Evolutionary conservation across 352 stramenopile species (phyloP).

Genomic region (Pythium myriotylum): DNA sequence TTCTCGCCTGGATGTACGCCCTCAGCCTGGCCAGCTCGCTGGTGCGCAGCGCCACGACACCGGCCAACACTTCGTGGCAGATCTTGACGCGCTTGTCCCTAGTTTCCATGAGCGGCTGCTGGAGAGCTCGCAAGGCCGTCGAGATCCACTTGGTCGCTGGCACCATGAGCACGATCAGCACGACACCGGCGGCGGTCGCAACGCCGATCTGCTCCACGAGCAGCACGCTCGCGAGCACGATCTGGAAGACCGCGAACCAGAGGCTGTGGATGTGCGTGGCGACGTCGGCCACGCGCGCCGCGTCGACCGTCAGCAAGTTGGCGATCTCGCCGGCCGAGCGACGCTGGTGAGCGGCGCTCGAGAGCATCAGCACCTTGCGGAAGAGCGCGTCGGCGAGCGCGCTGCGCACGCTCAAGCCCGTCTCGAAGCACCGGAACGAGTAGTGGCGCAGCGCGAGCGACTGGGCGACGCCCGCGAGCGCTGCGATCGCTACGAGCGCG

Average conservation of each 20-base stretch:
- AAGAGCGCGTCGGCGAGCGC: constrained; percentile 74
- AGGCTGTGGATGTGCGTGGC: constrained; percentile 93
- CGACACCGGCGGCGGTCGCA: constrained; percentile 90
- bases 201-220: constrained; percentile 80
- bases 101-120: constrained; percentile 89
- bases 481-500: constrained; percentile 64
- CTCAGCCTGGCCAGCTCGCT: constrained; percentile 70
- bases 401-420: constrained; percentile 70
- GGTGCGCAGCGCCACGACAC: constrained; percentile 72
- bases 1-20: constrained; percentile 39
- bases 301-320: constrained; percentile 98
- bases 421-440: constrained; percentile 87
- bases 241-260: constrained; percentile 87
- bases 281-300: constrained; percentile 94
- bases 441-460: constrained; percentile 78
- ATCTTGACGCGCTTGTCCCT: constrained; percentile 95
- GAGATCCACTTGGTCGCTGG: constrained; percentile 91
- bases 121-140: constrained; percentile 81
- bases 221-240: constrained; percentile 71
- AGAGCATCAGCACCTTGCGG: constrained; percentile 87
- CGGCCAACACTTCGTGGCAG: constrained; percentile 92
- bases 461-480: constrained; percentile 69
- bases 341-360: constrained; percentile 64
- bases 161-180: constrained; percentile 92
- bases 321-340: constrained; percentile 94